These are phyloP conservation scores for Lepidium africanum DNA, from an alignment of 345 rosid genomes.

Conservation along the genomic window DNA sequence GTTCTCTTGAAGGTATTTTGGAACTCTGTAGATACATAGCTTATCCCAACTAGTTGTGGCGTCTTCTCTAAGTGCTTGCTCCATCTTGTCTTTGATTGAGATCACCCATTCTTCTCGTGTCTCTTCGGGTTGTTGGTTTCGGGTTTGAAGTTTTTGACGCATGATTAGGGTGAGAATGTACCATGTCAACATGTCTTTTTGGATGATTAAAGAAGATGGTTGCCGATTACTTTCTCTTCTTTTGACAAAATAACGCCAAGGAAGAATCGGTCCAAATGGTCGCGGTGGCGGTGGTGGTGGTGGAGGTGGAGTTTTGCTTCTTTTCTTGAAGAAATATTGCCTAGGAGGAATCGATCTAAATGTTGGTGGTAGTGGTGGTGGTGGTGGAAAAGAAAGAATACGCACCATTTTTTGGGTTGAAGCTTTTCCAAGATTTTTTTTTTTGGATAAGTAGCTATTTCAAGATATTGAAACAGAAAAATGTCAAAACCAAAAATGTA, in stretches of 20 bases:
- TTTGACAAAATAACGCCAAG: background rate
- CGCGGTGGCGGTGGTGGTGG: constrained; percentile 12
- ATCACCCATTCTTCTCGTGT: constrained; percentile 60
- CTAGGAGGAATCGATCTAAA: constrained; percentile 20
- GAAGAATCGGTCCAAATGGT: constrained; percentile 19
- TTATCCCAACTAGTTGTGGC: constrained; percentile 51
- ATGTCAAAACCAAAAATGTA: background rate
- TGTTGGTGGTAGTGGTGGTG: constrained; percentile 16
- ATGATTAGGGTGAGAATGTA: constrained; percentile 9
- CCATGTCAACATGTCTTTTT: constrained; percentile 12
- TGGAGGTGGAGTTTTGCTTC: background rate
- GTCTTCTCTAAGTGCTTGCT: constrained; percentile 49
- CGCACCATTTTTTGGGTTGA: constrained; percentile 7
- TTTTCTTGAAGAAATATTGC: background rate
- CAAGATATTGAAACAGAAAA: background rate
- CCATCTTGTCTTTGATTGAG: constrained; percentile 53
- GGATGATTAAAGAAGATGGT: background rate
- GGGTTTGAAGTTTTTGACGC: background rate
- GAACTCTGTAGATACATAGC: constrained; percentile 16
- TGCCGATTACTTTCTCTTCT: background rate
- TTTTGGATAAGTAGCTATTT: too few relatives aligned
- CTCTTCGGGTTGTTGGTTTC: background rate
- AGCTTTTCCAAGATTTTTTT: too few relatives aligned
- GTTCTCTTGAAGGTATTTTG: constrained; percentile 32
- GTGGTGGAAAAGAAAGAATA: constrained; percentile 16